Evolutionary conservation across 1,284 basidiomycete genomes (phyloP).

Genomic region (Ceratobasidium sp.): DNA sequence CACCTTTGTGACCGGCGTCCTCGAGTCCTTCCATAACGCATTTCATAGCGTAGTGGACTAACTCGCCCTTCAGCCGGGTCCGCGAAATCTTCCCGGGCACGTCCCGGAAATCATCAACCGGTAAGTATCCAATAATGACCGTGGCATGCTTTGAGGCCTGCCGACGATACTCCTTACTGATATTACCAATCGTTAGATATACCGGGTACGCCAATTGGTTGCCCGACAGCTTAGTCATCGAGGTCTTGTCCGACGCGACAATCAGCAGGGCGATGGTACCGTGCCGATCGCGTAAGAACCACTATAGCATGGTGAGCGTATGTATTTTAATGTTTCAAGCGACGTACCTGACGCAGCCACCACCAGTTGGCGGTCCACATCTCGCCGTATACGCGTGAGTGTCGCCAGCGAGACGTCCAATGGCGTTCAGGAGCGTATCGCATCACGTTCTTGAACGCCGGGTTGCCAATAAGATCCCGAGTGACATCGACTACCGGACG

Average conservation of each 20-base stretch:
- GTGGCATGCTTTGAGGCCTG: conserved; percentile 17
- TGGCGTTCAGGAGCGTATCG: too few relatives aligned
- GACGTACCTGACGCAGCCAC: too few relatives aligned
- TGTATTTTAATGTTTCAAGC: too few relatives aligned
- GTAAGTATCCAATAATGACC: conserved; percentile 46
- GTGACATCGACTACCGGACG: too few relatives aligned
- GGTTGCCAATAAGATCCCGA: too few relatives aligned
- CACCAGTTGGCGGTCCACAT: too few relatives aligned
- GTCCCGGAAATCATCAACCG: conserved; percentile 16
- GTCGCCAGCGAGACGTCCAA: too few relatives aligned
- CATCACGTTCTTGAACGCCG: too few relatives aligned
- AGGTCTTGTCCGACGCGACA: conserved; percentile 47
- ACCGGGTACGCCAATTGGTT: conserved; percentile 47
- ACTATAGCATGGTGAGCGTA: too few relatives aligned
- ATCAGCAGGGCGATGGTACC: conserved; percentile 41
- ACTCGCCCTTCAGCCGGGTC: conserved; percentile 18
- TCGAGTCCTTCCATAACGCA: conserved; percentile 35
- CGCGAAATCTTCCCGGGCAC: not conserved
- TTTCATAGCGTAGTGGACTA: conserved; percentile 50
- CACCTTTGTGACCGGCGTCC: not conserved
- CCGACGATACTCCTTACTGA: conserved; percentile 28
- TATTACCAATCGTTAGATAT: conserved; percentile 48
- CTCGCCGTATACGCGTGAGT: too few relatives aligned
- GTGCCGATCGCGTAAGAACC: too few relatives aligned
- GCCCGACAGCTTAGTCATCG: conserved; percentile 41